Conservation (phyloP, 768 basidiomycete species). For the Suillus americanus region DNA sequence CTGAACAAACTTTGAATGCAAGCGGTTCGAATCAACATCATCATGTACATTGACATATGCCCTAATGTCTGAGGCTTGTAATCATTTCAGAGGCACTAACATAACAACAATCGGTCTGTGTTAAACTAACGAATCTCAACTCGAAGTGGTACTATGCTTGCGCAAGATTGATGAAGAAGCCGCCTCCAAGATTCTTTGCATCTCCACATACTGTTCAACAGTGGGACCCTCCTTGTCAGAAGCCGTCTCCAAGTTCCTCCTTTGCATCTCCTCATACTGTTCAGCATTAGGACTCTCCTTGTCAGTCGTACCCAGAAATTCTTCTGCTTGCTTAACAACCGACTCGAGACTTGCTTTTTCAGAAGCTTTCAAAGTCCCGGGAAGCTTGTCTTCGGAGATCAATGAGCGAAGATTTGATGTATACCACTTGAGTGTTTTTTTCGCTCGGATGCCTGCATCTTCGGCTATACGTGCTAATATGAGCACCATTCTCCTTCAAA, state of each 20-base stretch:
- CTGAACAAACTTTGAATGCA: too few species aligned
- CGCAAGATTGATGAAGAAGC: neutral
- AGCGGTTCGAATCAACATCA: too few species aligned
- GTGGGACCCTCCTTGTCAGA: too few species aligned
- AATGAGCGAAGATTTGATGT: too few species aligned
- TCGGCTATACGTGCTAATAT: too few species aligned
- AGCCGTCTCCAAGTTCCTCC: neutral
- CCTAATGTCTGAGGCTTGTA: neutral
- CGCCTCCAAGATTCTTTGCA: neutral
- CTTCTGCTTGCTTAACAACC: constrained; percentile 70
- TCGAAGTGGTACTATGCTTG: neutral
- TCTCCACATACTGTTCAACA: neutral
- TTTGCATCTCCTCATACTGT: neutral
- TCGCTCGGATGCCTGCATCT: too few species aligned
- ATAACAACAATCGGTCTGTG: neutral
- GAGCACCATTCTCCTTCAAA: too few species aligned
- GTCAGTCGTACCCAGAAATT: neutral
- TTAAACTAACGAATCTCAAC: neutral
- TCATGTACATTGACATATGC: too few species aligned
- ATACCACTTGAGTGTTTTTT: too few species aligned
- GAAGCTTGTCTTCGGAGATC: too few species aligned
- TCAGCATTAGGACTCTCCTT: too few species aligned
- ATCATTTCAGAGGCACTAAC: neutral
- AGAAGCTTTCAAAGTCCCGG: too few species aligned
- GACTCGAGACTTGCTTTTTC: constrained; percentile 58